Percentiles rank a stretch among this genome's conserved stretches.
Evolutionary conservation across 495 filamentous ascomycete genomes (phyloP).

Genomic region (Hypoxylon crocopeplum): DNA sequence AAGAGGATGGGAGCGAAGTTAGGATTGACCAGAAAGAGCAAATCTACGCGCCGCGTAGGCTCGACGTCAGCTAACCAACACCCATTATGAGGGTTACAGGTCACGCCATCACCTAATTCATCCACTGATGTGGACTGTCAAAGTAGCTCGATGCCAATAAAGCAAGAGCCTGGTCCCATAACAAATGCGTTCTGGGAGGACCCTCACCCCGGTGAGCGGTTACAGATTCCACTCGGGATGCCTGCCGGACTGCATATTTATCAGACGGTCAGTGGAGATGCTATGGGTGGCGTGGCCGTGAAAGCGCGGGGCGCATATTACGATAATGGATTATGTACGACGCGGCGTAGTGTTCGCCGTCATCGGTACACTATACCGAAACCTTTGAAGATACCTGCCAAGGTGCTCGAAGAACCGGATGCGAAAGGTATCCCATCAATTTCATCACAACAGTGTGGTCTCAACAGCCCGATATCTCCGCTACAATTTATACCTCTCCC

Average conservation of each 20-base stretch:
- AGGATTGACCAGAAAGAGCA: conserved; percentile 68
- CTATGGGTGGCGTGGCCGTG: conserved; percentile 60
- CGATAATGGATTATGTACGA: conserved; percentile 20
- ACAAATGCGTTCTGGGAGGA: conserved; percentile 49
- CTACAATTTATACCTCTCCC: conserved; percentile 27
- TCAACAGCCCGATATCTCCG: conserved; percentile 22
- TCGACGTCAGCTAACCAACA: conserved; percentile 47
- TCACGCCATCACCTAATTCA: conserved; percentile 52
- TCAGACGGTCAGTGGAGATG: conserved; percentile 46
- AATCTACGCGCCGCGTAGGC: conserved; percentile 47
- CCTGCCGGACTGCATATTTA: conserved; percentile 40
- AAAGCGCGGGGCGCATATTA: conserved; percentile 47
- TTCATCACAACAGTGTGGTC: conserved; percentile 27
- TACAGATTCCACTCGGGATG: conserved; percentile 42
- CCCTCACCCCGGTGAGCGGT: conserved; percentile 53
- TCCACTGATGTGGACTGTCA: conserved; percentile 39
- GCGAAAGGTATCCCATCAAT: conserved; percentile 12
- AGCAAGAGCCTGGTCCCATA: conserved; percentile 25
- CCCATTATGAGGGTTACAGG: conserved; percentile 62
- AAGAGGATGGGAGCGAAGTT: conserved; percentile 85
- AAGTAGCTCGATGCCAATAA: conserved; percentile 18
- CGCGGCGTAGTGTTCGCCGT: conserved; percentile 41
- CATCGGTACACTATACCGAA: conserved; percentile 39
- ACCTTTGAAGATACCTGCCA: conserved; percentile 47
- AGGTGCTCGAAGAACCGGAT: conserved; percentile 41